These are phyloP conservation scores for Starmerella floricola DNA, from an alignment of 805 yeast genomes.

Conservation along the genomic window DNA sequence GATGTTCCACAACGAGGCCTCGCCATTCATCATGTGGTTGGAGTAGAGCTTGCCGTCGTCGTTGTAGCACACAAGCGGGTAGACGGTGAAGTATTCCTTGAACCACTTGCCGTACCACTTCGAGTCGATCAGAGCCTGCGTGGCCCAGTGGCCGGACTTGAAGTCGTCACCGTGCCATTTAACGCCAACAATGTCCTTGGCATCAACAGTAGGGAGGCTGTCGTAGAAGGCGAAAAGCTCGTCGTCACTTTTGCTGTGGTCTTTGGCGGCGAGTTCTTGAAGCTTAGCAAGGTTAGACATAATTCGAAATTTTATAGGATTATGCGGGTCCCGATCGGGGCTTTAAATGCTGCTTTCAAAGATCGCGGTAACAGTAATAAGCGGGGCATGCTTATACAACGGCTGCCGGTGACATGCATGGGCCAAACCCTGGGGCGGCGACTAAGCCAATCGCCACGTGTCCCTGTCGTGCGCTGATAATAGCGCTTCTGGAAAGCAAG, in stretches of 20 bases:
- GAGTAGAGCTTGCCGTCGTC: conserved; percentile 1
- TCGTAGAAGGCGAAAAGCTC: conserved; percentile 1
- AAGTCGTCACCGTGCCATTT: conserved; percentile 4
- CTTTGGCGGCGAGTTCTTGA: background rate
- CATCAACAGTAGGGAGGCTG: background rate
- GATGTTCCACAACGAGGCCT: background rate
- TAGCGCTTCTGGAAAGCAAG: no score
- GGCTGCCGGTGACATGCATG: no score
- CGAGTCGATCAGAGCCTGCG: background rate
- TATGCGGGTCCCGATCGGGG: no score
- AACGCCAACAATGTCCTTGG: background rate
- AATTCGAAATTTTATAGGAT: no score
- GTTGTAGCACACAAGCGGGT: conserved; percentile 1
- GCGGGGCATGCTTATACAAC: no score
- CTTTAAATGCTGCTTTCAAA: no score
- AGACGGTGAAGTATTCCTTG: background rate
- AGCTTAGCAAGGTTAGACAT: background rate
- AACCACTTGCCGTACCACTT: conserved; percentile 2
- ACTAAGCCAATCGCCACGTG: no score
- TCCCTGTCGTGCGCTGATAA: no score
- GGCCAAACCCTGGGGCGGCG: no score
- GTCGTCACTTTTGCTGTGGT: conserved; percentile 1
- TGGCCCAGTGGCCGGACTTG: conserved; percentile 1
- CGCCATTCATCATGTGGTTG: conserved; percentile 1
- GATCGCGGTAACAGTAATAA: no score